Conservation (phyloP, 2,329 filamentous ascomycete genomes). For the Ophioceras dolichostomum region DNA sequence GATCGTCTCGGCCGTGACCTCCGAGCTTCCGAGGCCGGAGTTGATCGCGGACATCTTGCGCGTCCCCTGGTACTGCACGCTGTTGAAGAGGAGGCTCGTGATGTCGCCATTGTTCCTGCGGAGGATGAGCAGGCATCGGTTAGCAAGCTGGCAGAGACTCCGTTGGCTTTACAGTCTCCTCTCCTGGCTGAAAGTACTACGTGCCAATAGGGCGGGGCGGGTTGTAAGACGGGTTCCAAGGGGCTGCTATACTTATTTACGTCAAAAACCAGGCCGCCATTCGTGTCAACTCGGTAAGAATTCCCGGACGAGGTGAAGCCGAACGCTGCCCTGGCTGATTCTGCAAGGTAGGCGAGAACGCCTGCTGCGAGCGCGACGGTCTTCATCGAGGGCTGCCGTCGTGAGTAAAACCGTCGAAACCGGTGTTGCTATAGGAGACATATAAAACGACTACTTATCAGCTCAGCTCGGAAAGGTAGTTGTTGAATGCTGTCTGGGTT, state of each 20-base stretch:
- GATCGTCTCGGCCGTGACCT: conserved; percentile 10
- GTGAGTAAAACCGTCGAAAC: background rate
- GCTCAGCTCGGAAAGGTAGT: too few species aligned
- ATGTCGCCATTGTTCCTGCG: conserved; percentile 10
- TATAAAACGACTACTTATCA: too few species aligned
- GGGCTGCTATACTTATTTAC: conserved; percentile 13
- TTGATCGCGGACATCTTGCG: conserved; percentile 33
- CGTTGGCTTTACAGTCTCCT: too few species aligned
- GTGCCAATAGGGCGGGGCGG: too few species aligned
- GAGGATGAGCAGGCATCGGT: too few species aligned
- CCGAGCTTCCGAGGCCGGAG: conserved; percentile 26
- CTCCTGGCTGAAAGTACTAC: too few species aligned
- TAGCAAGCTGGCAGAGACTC: too few species aligned
- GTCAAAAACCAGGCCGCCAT: conserved; percentile 12
- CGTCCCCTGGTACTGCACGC: conserved; percentile 32
- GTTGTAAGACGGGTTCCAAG: too few species aligned
- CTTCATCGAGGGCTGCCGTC: background rate
- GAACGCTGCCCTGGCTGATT: conserved; percentile 4
- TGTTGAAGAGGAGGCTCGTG: conserved; percentile 20
- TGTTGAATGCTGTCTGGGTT: too few species aligned
- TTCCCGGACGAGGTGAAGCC: conserved; percentile 5
- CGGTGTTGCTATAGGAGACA: too few species aligned
- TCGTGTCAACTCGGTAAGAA: conserved; percentile 12
- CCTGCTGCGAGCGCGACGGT: background rate
- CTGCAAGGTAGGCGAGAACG: background rate